phyloP scores from a whole-genome alignment of 2,329 filamentous ascomycete genomes.

The Scytalidium lignicola region DNA sequence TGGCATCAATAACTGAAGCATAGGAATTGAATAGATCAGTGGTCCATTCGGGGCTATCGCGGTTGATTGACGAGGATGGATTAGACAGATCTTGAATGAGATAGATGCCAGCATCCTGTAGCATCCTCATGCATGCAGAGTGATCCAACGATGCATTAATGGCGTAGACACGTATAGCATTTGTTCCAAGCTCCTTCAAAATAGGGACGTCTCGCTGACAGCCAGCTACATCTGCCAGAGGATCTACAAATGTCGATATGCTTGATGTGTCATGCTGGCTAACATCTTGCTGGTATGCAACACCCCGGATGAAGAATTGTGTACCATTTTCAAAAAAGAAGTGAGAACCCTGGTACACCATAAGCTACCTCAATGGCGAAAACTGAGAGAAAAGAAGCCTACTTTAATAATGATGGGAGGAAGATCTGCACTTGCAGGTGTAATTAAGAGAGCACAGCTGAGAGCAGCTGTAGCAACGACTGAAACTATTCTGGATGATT shows the following conservation, averaged over 20 bases:
- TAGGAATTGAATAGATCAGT: constrained; percentile 74
- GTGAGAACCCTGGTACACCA: constrained; percentile 24
- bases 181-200: constrained; percentile 74
- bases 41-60: constrained; percentile 74
- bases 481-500: constrained; percentile 40
- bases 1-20: constrained; percentile 73
- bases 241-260: constrained; percentile 45
- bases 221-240: constrained; percentile 63
- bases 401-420: constrained; percentile 46
- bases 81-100: constrained; percentile 87
- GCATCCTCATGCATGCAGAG: constrained; percentile 74
- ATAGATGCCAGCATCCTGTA: constrained; percentile 87
- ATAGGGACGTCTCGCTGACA: constrained; percentile 86
- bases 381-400: constrained; percentile 2
- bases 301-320: constrained; percentile 90
- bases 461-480: constrained; percentile 35
- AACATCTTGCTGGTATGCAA: constrained; percentile 89
- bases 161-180: constrained; percentile 92
- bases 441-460: constrained; percentile 46
- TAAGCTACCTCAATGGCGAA: neutral
- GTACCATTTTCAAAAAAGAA: constrained; percentile 50
- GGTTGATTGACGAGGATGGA: constrained; percentile 79
- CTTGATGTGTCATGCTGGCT: constrained; percentile 43
- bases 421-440: constrained; percentile 48
- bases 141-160: constrained; percentile 78